Percentiles rank a stretch among this genome's conserved stretches.
Evolutionary conservation across 331 rosid species (phyloP).

Genomic region (Pyrus hybrid): DNA sequence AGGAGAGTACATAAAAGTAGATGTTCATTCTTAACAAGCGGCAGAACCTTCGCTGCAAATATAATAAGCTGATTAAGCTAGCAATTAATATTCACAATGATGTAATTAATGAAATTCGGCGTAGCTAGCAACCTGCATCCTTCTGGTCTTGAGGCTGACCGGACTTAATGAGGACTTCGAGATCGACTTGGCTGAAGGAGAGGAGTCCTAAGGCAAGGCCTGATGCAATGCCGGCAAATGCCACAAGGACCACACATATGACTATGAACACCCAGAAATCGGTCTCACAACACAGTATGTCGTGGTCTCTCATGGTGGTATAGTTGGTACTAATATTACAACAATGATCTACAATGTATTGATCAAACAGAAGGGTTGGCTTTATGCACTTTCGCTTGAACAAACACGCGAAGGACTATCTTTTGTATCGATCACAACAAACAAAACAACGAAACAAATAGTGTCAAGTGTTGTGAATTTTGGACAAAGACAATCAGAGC

Average conservation of each 20-base stretch:
- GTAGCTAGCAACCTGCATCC: conserved; percentile 36
- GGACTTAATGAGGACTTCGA: conserved; percentile 57
- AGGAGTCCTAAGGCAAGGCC: conserved; percentile 65
- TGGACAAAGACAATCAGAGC: neutral
- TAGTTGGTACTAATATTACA: neutral
- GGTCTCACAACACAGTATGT: conserved; percentile 34
- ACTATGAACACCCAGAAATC: conserved; percentile 39
- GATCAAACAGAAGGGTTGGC: neutral
- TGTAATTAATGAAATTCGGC: neutral
- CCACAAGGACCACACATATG: conserved; percentile 29
- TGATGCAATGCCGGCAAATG: conserved; percentile 48
- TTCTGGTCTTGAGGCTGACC: conserved; percentile 46
- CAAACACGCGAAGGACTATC: neutral
- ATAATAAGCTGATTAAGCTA: neutral
- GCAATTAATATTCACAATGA: neutral
- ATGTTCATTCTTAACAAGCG: conserved; percentile 69
- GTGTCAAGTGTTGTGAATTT: neutral
- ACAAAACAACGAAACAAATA: neutral
- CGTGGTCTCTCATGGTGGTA: conserved; percentile 24
- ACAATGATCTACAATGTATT: neutral
- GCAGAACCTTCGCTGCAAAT: conserved; percentile 57
- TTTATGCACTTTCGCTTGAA: neutral
- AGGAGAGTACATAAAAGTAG: conserved; percentile 78
- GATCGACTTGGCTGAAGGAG: conserved; percentile 67
- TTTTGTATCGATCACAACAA: neutral